These are phyloP conservation scores for Umbelopsis ramanniana DNA, from an alignment of 192 early-diverging fungal species.

Conservation along the genomic window DNA sequence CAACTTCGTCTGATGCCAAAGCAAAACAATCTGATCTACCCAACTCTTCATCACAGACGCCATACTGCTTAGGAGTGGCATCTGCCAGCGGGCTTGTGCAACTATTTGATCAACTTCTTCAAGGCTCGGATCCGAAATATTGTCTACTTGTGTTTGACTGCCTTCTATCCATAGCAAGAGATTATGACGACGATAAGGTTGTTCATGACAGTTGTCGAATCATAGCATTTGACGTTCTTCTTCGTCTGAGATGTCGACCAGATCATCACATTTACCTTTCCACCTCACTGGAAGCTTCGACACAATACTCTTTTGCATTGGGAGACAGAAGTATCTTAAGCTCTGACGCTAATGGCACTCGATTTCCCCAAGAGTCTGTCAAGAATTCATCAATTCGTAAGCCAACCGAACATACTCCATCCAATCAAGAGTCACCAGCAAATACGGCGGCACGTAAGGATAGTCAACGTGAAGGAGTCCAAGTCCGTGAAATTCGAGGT, in stretches of 20 bases:
- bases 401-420: neutral
- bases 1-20: conserved; percentile 17
- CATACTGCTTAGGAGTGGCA: conserved; percentile 42
- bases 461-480: neutral
- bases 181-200: conserved; percentile 28
- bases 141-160: conserved; percentile 44
- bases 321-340: neutral
- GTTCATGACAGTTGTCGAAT: conserved; percentile 49
- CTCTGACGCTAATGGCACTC: neutral
- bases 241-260: conserved; percentile 53
- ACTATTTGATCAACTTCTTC: conserved; percentile 52
- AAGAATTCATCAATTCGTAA: neutral
- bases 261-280: conserved; percentile 56
- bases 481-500: neutral
- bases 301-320: conserved; percentile 14
- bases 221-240: conserved; percentile 52
- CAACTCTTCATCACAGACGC: neutral
- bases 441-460: neutral
- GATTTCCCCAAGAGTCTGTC: neutral
- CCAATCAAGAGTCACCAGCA: neutral
- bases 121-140: conserved; percentile 30
- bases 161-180: conserved; percentile 47
- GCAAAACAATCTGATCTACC: neutral
- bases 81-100: conserved; percentile 47
- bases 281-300: neutral